These are phyloP conservation scores for Gentiana macrophylla DNA, from an alignment of 257 asterid species.

Conservation along the genomic window DNA sequence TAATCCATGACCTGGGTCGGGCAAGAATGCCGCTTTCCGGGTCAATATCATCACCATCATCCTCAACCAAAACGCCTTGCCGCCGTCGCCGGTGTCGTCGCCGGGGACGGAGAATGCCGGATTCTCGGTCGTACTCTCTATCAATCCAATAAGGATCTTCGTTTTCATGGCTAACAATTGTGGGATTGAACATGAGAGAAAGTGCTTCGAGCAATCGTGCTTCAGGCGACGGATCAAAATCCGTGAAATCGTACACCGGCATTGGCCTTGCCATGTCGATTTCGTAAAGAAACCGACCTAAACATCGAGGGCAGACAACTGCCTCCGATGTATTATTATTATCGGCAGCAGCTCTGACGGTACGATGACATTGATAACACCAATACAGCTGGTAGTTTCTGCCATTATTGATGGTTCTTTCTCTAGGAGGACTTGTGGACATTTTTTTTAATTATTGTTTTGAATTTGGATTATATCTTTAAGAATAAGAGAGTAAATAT, in stretches of 20 bases:
- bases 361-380: conserved; percentile 83
- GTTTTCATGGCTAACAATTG: not conserved
- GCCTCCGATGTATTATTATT: conserved; percentile 18
- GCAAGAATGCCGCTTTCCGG: conserved; percentile 70
- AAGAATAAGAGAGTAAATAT: too few relatives aligned
- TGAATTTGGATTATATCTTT: conserved; percentile 4
- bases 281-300: conserved; percentile 46
- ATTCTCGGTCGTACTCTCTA: not conserved
- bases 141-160: conserved; percentile 6
- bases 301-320: conserved; percentile 60
- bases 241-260: conserved; percentile 40
- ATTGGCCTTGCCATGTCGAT: conserved; percentile 34
- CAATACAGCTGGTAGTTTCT: conserved; percentile 44
- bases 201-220: conserved; percentile 65
- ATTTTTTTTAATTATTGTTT: conserved; percentile 9
- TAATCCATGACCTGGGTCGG: conserved; percentile 58
- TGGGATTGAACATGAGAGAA: conserved; percentile 46
- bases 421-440: conserved; percentile 3
- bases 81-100: conserved; percentile 38
- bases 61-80: conserved; percentile 20
- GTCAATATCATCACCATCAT: conserved; percentile 31
- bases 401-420: conserved; percentile 12
- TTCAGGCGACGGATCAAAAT: conserved; percentile 66
- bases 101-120: conserved; percentile 1
- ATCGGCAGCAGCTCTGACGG: conserved; percentile 32